Evolutionary conservation across 129 eudicot species (phyloP), one percentile per base, ranked within the genome.

Genomic region (Centrapalus pauciflorus): DNA sequence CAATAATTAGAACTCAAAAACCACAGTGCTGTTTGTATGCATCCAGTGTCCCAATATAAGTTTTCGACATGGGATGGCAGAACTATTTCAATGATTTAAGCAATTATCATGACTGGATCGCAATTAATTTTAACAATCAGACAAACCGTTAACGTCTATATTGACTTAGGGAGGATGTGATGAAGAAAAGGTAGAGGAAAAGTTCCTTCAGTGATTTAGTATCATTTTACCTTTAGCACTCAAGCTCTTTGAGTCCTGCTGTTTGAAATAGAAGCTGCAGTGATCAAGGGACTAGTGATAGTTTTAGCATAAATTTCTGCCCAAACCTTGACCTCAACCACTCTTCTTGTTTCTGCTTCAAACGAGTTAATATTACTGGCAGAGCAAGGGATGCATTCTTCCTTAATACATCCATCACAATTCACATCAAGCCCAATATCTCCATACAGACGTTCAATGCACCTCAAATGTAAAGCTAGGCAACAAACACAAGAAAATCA

Each of bases 301-400:
- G 76, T 93, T 79, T 93, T 93, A 3, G 96, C 83, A 79, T 86
- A 93, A 34, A 86, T 80, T 56, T 86, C 99, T 33, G 92, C 95
- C 99, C 99, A 93, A 41, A 89, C 85, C 71, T 93, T 93, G 61
- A 89, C 77, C 88, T 84, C 4, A 81, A 88, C 99, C 96, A 93
- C 79, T 93, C 99, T 50, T 93, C 99, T 76, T 93, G 96, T 82
- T 93, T 93, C 82, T 93, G 99, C 76, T 89, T 93, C 83, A 93
- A 75, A 50, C 96, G 92, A 30, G 92, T 93, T 70, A 93, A 70
- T 70, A 93, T 80, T 24, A 93, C 96, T 29, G 99, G 96, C 37
- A 93, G 87, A 12, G 95, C 96, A 76, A 89, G 81, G 73, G 87
- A 82, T 59, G 90, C 88, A 72, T 93, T 93, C 83, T 84, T 89